phyloP scores from a whole-genome alignment of 192 early-diverging fungal genomes.

The Cladochytrium replicatum region DNA sequence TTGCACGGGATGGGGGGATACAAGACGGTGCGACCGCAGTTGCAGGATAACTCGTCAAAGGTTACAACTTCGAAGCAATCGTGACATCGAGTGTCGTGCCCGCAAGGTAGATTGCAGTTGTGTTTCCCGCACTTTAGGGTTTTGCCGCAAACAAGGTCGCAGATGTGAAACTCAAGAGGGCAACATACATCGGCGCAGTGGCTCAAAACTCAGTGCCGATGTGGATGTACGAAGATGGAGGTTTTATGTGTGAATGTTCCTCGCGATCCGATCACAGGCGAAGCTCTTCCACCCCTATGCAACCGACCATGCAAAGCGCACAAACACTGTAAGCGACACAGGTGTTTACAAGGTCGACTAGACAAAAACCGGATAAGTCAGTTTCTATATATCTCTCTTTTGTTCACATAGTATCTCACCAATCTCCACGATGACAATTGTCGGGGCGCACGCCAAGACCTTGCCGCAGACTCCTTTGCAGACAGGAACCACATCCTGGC shows the following conservation, averaged over 20 bases:
- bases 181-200: slow-evolving; percentile 31
- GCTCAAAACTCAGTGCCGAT: slow-evolving; percentile 30
- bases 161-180: slow-evolving; percentile 23
- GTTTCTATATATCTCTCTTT: too few relatives aligned
- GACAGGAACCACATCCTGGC: slow-evolving; percentile 24
- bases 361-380: too few relatives aligned
- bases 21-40: slow-evolving; percentile 72
- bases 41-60: slow-evolving; percentile 76
- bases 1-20: slow-evolving; percentile 84
- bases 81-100: slow-evolving; percentile 34
- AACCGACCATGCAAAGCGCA: too few relatives aligned
- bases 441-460: slow-evolving; percentile 19
- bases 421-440: slow-evolving; percentile 27
- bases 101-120: slow-evolving; percentile 28
- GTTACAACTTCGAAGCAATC: slow-evolving; percentile 50
- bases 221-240: too few relatives aligned
- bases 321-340: too few relatives aligned
- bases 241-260: too few relatives aligned
- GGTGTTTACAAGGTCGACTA: too few relatives aligned
- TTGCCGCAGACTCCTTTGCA: slow-evolving; percentile 31
- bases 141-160: slow-evolving; percentile 29
- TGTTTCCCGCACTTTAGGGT: slow-evolving; percentile 29
- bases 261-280: too few relatives aligned
- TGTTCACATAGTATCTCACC: too few relatives aligned
- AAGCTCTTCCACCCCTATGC: too few relatives aligned